A percentile compares a stretch with the other conserved stretches of the same genome.
Evolutionary conservation across 306 rosid genomes (phyloP).

Genomic region (Trifolium fragiferum): DNA sequence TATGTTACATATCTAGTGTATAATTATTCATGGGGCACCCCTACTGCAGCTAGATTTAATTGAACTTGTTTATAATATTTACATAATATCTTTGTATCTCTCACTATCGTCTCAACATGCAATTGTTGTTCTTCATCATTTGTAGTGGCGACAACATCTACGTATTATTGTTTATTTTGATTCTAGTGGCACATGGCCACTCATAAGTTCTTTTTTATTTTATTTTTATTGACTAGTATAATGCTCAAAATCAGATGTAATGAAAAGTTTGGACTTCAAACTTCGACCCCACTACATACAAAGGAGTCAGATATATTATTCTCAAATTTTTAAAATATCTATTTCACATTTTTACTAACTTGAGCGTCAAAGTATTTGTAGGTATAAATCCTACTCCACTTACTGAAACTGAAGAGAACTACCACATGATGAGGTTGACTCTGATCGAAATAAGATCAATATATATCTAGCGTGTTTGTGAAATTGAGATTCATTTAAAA

Average conservation of each 20-base stretch:
- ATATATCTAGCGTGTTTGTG: not conserved
- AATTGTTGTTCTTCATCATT: slow-evolving; percentile 22
- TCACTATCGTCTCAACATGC: slow-evolving; percentile 18
- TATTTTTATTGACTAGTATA: too few relatives aligned
- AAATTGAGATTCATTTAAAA: not conserved
- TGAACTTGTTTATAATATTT: not conserved
- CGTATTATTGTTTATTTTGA: slow-evolving; percentile 6
- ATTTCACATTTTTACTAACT: too few relatives aligned
- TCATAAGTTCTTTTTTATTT: not conserved
- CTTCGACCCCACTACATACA: too few relatives aligned
- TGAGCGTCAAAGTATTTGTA: too few relatives aligned
- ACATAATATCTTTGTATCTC: not conserved
- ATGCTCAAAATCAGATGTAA: too few relatives aligned
- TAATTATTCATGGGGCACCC: slow-evolving; percentile 4
- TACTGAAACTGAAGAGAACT: too few relatives aligned
- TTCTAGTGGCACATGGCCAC: slow-evolving; percentile 4
- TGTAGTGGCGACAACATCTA: slow-evolving; percentile 35
- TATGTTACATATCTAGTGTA: not conserved
- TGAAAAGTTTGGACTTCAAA: too few relatives aligned
- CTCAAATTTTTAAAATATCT: too few relatives aligned
- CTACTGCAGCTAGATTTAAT: not conserved
- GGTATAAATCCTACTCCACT: too few relatives aligned
- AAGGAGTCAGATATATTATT: too few relatives aligned
- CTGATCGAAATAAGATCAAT: too few relatives aligned
- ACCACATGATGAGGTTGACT: too few relatives aligned